Evolutionary conservation across 1,284 basidiomycete genomes (phyloP), one percentile per base, ranked within the genome.

Genomic region (Ceratobasidium theobromae): DNA sequence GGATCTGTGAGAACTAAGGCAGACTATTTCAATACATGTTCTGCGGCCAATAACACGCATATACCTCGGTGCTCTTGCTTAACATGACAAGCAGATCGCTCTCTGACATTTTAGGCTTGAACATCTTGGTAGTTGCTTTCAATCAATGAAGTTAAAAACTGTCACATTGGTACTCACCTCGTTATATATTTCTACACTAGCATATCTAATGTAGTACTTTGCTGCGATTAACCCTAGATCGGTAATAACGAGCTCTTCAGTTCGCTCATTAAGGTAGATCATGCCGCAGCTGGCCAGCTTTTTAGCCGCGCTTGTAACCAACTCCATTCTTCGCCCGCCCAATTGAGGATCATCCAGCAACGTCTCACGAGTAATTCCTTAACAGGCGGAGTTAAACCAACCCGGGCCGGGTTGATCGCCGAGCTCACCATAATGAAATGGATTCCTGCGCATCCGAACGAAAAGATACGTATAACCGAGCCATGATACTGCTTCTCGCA

Each of bases 391-490:
- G 35, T 25, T 49, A n/a, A n/a, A n/a, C 35, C 49, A 41, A 62
- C 35, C 16, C 46, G n/a, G 18, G 48, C 33, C 40, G 30, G n/a
- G n/a, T 32, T 27, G 40, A n/a, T 32, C 43, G 28, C 32, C 70
- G 8, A 33, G 74, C 80, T 68, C 71, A 90, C 93, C 95, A 73
- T 99, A 99, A 58, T 91, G 81, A 70, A 90, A 86, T 0, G 96
- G 97, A 71, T 97, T 97, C 74, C 91, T 91, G 62, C 86, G 84
- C 94, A 99, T 97, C 48, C 97, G 86, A 1, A 98, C 96, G 74
- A 93, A 95, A 25, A 99, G 84, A 75, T 98, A 99, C 0, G 97
- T 99, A 75, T 98, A 99, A 11, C 95, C 92, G 46, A 99, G 81
- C 98, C 97, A 99, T 67, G 89, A 88, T 5, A 98, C 87, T 14